phyloP scores from a whole-genome alignment of 1,284 basidiomycete genomes.

The Rugosomyces carneus region DNA sequence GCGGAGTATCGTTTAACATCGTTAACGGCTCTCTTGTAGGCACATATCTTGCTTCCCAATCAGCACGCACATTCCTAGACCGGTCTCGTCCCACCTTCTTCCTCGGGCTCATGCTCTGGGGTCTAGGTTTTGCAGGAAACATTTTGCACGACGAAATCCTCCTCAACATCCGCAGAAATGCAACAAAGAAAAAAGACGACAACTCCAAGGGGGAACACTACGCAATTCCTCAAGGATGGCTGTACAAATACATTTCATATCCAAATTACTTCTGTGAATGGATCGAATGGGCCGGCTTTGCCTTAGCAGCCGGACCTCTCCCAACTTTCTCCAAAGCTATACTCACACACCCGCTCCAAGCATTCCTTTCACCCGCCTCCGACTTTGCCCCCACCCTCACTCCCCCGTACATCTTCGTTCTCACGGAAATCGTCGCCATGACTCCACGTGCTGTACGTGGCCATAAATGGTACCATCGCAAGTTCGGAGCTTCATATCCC shows the following conservation, averaged over 20 bases:
- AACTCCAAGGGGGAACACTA: constrained; percentile 46
- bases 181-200: constrained; percentile 23
- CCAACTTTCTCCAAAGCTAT: constrained; percentile 13
- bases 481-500: constrained; percentile 42
- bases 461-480: constrained; percentile 74
- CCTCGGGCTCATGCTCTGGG: constrained; percentile 62
- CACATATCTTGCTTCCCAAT: constrained; percentile 56
- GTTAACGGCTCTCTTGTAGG: constrained; percentile 72
- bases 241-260: constrained; percentile 80
- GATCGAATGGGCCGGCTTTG: constrained; percentile 81
- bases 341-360: background rate
- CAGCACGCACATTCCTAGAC: constrained; percentile 31
- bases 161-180: constrained; percentile 49
- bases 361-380: constrained; percentile 13
- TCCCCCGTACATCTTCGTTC: constrained; percentile 74
- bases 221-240: constrained; percentile 74
- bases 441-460: constrained; percentile 73
- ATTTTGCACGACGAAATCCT: constrained; percentile 87
- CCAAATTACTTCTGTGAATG: constrained; percentile 94
- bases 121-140: constrained; percentile 70
- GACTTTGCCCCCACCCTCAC: constrained; percentile 38
- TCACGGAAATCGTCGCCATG: constrained; percentile 71
- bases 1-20: constrained; percentile 63
- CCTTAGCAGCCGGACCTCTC: constrained; percentile 52
- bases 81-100: constrained; percentile 44